Evolutionary conservation across 1,284 basidiomycete genomes (phyloP).

Genomic region (Trichosporon sp.): DNA sequence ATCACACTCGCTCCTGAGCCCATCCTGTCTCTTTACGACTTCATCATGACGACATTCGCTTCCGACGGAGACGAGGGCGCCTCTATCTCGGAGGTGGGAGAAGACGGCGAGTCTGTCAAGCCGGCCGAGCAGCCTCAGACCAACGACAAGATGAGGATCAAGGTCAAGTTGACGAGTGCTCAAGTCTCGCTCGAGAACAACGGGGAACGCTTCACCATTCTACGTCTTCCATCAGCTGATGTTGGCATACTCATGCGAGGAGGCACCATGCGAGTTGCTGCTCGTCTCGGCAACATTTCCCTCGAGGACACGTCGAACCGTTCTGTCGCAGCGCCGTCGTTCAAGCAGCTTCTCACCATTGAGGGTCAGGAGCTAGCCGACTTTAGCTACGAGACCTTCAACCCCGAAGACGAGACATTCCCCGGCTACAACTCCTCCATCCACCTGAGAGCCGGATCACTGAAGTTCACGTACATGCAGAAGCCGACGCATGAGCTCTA

Average conservation of each 20-base stretch:
- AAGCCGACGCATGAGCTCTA: conserved; percentile 80
- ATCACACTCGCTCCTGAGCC: conserved; percentile 87
- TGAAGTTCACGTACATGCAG: conserved; percentile 85
- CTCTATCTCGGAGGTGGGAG: conserved; percentile 12
- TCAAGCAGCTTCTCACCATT: conserved; percentile 86
- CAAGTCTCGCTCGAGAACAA: conserved; percentile 86
- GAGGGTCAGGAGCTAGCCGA: conserved; percentile 94
- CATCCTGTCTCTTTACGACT: conserved; percentile 87
- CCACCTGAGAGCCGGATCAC: conserved; percentile 78
- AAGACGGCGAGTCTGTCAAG: conserved; percentile 12
- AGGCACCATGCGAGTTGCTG: conserved; percentile 72
- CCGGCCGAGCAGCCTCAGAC: conserved; percentile 13
- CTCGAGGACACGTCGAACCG: conserved; percentile 72
- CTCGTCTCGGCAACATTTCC: conserved; percentile 77
- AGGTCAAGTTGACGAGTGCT: conserved; percentile 81
- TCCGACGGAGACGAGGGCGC: conserved; percentile 48
- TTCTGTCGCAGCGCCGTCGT: conserved; percentile 56
- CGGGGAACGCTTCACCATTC: conserved; percentile 66
- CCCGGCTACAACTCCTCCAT: conserved; percentile 82
- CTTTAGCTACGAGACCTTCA: conserved; percentile 91
- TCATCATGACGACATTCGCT: conserved; percentile 95
- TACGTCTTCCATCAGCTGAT: conserved; percentile 86
- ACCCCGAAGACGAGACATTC: conserved; percentile 57
- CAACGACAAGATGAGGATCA: conserved; percentile 68
- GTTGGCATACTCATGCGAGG: conserved; percentile 72